These are phyloP conservation scores for Fusarium citri DNA, from an alignment of 2,329 filamentous ascomycete species.

Conservation along the genomic window DNA sequence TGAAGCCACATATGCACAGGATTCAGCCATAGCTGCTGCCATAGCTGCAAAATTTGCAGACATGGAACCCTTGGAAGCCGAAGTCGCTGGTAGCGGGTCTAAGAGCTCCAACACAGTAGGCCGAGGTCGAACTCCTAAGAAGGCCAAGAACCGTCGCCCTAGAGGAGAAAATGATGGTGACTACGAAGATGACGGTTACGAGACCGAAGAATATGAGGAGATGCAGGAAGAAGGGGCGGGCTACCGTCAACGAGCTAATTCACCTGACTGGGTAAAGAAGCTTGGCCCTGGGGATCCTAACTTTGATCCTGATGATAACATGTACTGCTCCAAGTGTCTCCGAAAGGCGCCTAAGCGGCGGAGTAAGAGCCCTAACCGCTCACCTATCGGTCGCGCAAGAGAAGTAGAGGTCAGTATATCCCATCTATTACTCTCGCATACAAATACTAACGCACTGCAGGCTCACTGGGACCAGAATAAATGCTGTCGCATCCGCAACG, in stretches of 20 bases:
- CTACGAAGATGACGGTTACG: constrained; percentile 14
- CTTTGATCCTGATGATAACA: constrained; percentile 45
- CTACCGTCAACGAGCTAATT: constrained; percentile 27
- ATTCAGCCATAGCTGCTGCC: too few species aligned
- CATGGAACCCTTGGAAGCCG: background rate
- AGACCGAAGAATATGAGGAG: constrained; percentile 13
- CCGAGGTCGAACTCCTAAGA: constrained; percentile 5
- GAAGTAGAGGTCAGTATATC: constrained; percentile 41
- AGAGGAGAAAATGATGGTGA: constrained; percentile 5
- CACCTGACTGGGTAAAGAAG: constrained; percentile 44
- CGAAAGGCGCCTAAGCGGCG: constrained; percentile 45
- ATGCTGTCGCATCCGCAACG: constrained; percentile 47
- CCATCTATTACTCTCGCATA: accelerated
- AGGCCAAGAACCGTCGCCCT: background rate
- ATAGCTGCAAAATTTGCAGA: too few species aligned
- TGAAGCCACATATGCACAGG: too few species aligned
- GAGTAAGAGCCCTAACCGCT: constrained; percentile 34
- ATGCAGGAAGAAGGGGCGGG: background rate
- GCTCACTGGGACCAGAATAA: constrained; percentile 33
- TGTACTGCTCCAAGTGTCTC: constrained; percentile 52
- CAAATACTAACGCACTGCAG: constrained; percentile 22
- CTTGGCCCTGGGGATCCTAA: constrained; percentile 39
- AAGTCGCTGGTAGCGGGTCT: constrained; percentile 3
- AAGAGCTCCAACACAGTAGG: constrained; percentile 9
- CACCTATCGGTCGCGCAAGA: constrained; percentile 13